These are phyloP conservation scores for Apiospora hydei DNA, from an alignment of 2,329 filamentous ascomycete species.

Conservation along the genomic window DNA sequence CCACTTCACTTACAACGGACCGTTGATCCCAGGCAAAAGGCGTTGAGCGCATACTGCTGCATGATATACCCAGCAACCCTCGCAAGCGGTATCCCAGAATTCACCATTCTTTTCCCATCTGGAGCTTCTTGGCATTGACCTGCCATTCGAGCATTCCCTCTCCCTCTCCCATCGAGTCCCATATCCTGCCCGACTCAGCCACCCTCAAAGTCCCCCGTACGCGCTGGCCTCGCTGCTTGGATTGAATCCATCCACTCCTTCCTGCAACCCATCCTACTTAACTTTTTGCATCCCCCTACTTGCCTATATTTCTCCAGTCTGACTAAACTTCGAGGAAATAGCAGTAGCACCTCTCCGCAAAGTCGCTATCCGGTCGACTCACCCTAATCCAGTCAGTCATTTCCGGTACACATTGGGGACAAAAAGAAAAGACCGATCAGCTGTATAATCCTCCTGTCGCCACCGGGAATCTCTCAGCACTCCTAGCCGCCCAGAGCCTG, in stretches of 20 bases:
- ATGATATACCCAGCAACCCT: constrained; percentile 24
- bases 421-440: not conserved
- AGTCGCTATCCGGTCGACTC: not conserved
- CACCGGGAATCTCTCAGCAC: constrained; percentile 2
- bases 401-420: constrained; percentile 23
- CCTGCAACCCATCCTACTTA: constrained; percentile 31
- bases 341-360: constrained; percentile 7
- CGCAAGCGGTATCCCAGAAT: constrained; percentile 15
- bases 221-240: constrained; percentile 39
- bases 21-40: constrained; percentile 21
- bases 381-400: constrained; percentile 28
- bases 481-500: constrained; percentile 12
- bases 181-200: constrained; percentile 32
- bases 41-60: constrained; percentile 19
- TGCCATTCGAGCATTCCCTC: constrained; percentile 13
- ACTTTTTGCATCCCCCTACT: constrained; percentile 11
- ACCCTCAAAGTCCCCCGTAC: constrained; percentile 34
- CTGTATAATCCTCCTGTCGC: not conserved
- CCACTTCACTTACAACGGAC: constrained; percentile 21
- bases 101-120: constrained; percentile 21
- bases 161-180: constrained; percentile 18
- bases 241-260: constrained; percentile 32
- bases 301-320: not conserved
- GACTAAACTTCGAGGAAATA: constrained; percentile 9
- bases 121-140: constrained; percentile 23